Evolutionary conservation across 2,329 filamentous ascomycete species (phyloP), one percentile per base, ranked within the genome.

Genomic region (Didymosphaeria variabile): DNA sequence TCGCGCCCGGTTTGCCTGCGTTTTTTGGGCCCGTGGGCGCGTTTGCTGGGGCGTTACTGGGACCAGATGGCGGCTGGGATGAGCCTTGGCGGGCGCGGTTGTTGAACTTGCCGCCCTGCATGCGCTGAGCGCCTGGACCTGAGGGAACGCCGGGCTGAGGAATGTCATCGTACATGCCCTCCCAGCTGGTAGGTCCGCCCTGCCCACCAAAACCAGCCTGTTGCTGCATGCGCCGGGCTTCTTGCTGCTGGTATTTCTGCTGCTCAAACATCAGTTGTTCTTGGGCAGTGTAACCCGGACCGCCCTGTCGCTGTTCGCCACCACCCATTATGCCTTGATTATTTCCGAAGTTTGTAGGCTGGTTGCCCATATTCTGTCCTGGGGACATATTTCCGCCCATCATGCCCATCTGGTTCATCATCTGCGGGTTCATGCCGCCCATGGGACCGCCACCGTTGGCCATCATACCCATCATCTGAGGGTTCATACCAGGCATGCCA

Each of bases 131-230:
- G 63, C 81, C 79, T 54, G 84, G 83, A 50, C 82, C 85, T 17
- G 81, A 82, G 69, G 80, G 83, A 67, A 89, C 86, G 69, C 90
- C 89, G 5, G 92, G 92, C 75, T 94, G 92, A 17, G 93, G 94
- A 1, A 94, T 92, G 76, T 97, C 94, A 76, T 98, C 94, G 78
- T 97, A 98, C 93, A 97, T 97, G 72, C 94, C 94, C 78, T 98
- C 94, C 93, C 94, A 97, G 44, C 90, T 94, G 26, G 91, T 92
- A n/a, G 91, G 90, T 17, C 88, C 88, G 47, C 87, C 88, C 59
- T 82, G 82, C 40, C 81, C 85, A 52, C 81, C 85, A 77, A 76
- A 79, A 29, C 79, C 79, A 58, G 72, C 74, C 36, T 67, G 68
- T 63, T 82, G 78, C 62, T 80, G 78, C 75, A 83, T 79, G 77